Percentiles rank a stretch among this genome's conserved stretches.
Evolutionary conservation across 2,329 filamentous ascomycete genomes (phyloP).

Genomic region (Ilyonectria mors-panacis): DNA sequence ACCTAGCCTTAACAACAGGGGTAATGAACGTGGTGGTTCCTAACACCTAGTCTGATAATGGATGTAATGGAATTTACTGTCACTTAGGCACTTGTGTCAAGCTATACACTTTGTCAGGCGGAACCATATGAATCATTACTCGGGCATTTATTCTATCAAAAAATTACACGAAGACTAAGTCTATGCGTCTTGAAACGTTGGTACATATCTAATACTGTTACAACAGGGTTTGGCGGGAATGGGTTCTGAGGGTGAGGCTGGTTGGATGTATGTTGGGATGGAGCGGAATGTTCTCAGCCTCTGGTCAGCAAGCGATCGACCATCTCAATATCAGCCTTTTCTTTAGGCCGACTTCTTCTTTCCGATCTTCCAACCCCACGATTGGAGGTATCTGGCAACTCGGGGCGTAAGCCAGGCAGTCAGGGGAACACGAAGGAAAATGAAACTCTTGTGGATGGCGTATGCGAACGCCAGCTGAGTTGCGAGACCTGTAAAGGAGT

Average conservation of each 20-base stretch:
- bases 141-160: slow-evolving; percentile 15
- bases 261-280: neutral
- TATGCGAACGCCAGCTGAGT: slow-evolving; percentile 95
- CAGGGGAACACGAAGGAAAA: slow-evolving; percentile 94
- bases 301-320: neutral
- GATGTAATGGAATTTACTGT: no score
- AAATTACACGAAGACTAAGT: slow-evolving; percentile 11
- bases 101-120: neutral
- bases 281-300: neutral
- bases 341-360: slow-evolving; percentile 66
- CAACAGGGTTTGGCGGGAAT: slow-evolving; percentile 20
- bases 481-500: slow-evolving; percentile 65
- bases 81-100: no score
- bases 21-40: no score
- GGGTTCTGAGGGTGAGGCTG: neutral
- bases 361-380: slow-evolving; percentile 96
- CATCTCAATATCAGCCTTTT: neutral
- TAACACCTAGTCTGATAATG: no score
- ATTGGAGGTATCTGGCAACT: slow-evolving; percentile 88
- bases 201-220: slow-evolving; percentile 30
- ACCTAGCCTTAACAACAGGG: no score
- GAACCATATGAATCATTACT: slow-evolving; percentile 5
- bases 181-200: slow-evolving; percentile 19
- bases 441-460: slow-evolving; percentile 97
- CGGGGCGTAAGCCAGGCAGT: slow-evolving; percentile 93